Conservation (phyloP, 106 monocot genomes). For the Platanthera zijinensis region DNA sequence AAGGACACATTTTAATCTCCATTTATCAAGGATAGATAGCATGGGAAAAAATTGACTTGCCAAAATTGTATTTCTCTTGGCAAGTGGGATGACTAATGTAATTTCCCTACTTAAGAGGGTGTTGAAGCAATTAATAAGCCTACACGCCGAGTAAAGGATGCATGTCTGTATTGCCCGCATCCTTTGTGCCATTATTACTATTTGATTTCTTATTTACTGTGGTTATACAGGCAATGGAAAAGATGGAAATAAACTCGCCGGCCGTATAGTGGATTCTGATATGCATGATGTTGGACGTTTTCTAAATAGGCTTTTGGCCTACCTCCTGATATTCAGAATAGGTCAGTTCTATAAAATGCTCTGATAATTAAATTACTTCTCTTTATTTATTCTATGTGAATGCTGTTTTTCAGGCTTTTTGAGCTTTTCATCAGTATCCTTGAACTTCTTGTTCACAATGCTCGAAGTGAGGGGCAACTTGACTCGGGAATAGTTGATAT, state of each 20-base stretch:
- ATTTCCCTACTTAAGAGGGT: no score
- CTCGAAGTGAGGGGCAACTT: constrained; percentile 85
- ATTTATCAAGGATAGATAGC: no score
- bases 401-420: constrained; percentile 57
- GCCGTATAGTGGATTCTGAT: constrained; percentile 90
- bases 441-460: constrained; percentile 74
- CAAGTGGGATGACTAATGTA: no score
- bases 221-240: constrained; percentile 59
- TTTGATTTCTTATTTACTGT: not conserved
- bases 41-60: no score
- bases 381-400: constrained; percentile 1
- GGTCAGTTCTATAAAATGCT: constrained; percentile 18
- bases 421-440: constrained; percentile 81
- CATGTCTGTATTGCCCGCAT: not conserved
- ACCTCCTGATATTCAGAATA: constrained; percentile 90
- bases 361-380: not conserved
- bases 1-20: no score
- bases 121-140: no score
- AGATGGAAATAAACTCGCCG: constrained; percentile 61
- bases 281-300: constrained; percentile 99
- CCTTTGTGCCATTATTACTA: not conserved
- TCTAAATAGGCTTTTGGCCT: constrained; percentile 85
- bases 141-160: not conserved
- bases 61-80: no score
- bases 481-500: constrained; percentile 98